Evolutionary conservation across 257 asterid species (phyloP).

Genomic region (Solanum infundibuliforme): DNA sequence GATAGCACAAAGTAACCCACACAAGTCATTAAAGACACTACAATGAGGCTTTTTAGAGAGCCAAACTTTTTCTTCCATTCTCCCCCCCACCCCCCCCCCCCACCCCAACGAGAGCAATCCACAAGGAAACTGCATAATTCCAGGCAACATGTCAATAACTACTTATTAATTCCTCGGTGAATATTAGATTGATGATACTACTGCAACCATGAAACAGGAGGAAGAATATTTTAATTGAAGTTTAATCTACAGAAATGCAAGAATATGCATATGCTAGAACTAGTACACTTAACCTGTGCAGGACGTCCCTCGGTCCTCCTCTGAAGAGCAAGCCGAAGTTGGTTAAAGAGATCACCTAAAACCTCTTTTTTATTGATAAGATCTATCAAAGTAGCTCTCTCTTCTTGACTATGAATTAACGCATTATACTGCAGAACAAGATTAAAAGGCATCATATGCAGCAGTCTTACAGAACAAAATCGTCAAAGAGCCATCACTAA

Average conservation of each 20-base stretch:
- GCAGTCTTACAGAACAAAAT: neutral
- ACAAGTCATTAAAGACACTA: neutral
- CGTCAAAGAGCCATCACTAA: neutral
- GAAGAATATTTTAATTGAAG: neutral
- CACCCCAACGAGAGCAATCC: neutral
- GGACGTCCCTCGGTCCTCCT: conserved; percentile 71
- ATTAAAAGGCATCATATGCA: neutral
- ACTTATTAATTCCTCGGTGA: neutral
- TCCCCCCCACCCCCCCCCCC: no score
- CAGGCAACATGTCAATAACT: neutral
- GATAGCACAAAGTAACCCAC: neutral
- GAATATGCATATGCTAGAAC: neutral
- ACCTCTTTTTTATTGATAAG: conserved; percentile 83
- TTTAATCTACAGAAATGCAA: neutral
- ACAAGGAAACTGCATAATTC: neutral
- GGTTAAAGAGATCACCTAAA: conserved; percentile 86
- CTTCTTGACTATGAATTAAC: conserved; percentile 45
- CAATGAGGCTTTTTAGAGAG: neutral
- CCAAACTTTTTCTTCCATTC: neutral
- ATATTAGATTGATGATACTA: neutral
- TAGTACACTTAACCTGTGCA: conserved; percentile 53
- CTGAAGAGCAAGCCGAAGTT: conserved; percentile 86
- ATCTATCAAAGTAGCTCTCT: conserved; percentile 62
- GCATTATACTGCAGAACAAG: conserved; percentile 65
- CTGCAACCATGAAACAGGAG: neutral